A percentile compares a stretch with the other conserved stretches of the same genome.
phyloP scores from a whole-genome alignment of 805 yeast species.

The Saturnispora zaruensis region DNA sequence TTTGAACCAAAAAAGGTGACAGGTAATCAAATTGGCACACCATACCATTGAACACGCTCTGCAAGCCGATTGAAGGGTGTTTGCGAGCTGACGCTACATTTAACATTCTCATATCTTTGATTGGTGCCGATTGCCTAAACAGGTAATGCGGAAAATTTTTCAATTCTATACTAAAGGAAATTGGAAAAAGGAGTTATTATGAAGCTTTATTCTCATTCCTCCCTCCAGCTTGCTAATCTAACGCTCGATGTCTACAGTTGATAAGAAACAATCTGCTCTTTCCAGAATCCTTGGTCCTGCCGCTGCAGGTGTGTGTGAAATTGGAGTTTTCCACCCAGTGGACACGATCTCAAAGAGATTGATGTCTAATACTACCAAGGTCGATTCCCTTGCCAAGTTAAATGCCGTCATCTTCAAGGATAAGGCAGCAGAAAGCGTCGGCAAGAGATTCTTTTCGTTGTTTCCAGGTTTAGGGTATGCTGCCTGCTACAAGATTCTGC shows the following conservation, averaged over 20 bases:
- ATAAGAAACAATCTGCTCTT: conserved; percentile 77
- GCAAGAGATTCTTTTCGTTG: conserved; percentile 66
- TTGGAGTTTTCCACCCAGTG: conserved; percentile 96
- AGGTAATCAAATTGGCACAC: no score
- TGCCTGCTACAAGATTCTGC: conserved; percentile 91
- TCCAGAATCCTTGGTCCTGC: conserved; percentile 98
- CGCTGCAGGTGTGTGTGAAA: conserved; percentile 93
- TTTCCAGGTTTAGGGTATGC: conserved; percentile 99
- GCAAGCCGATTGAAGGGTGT: no score
- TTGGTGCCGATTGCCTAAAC: neutral
- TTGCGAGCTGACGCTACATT: no score
- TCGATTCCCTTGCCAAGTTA: conserved; percentile 55
- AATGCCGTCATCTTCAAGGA: conserved; percentile 83
- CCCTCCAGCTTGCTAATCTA: neutral
- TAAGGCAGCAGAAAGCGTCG: conserved; percentile 62
- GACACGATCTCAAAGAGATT: conserved; percentile 96
- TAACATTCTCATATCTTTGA: neutral
- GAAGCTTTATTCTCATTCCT: neutral
- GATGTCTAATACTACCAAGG: conserved; percentile 71
- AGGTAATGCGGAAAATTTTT: neutral
- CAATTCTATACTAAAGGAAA: neutral
- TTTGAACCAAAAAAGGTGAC: neutral
- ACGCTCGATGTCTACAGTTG: conserved; percentile 29
- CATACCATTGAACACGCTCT: no score
- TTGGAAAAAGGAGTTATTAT: neutral